Percentiles rank a stretch among this genome's conserved stretches.
Evolutionary conservation across 2,329 filamentous ascomycete species (phyloP).

Genomic region (Monosporascus ibericus): DNA sequence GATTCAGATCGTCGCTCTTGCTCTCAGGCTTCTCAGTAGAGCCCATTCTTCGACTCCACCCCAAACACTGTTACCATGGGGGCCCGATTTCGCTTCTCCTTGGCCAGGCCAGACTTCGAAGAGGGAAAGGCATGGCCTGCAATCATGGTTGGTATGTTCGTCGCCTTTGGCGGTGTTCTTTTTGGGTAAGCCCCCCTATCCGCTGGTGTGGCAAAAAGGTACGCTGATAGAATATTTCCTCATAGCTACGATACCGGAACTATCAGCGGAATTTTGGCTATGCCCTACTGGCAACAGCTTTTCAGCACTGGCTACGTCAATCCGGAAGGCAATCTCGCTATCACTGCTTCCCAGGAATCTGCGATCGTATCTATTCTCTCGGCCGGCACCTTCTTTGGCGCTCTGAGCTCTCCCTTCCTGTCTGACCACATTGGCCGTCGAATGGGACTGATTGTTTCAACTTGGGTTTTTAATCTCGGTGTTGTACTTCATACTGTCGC

Average conservation of each 20-base stretch:
- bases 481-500: conserved; percentile 62
- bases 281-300: conserved; percentile 44
- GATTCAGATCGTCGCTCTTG: no score
- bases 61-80: no score
- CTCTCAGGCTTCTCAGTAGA: no score
- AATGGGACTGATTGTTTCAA: conserved; percentile 54
- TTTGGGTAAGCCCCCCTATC: no score
- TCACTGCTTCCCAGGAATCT: conserved; percentile 51
- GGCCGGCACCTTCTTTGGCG: conserved; percentile 71
- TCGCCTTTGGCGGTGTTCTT: no score
- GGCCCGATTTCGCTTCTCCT: no score
- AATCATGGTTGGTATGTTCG: no score
- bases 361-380: conserved; percentile 70
- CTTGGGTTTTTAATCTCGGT: conserved; percentile 59
- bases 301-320: conserved; percentile 50
- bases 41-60: no score
- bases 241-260: conserved; percentile 54
- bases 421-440: conserved; percentile 63
- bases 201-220: no score
- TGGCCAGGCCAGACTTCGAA: no score
- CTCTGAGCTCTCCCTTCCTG: conserved; percentile 54
- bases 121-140: no score
- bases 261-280: conserved; percentile 53
- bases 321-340: conserved; percentile 32
- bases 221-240: no score